Evolutionary conservation across 257 asterid genomes (phyloP).

Genomic region (Cruciata laevipes): DNA sequence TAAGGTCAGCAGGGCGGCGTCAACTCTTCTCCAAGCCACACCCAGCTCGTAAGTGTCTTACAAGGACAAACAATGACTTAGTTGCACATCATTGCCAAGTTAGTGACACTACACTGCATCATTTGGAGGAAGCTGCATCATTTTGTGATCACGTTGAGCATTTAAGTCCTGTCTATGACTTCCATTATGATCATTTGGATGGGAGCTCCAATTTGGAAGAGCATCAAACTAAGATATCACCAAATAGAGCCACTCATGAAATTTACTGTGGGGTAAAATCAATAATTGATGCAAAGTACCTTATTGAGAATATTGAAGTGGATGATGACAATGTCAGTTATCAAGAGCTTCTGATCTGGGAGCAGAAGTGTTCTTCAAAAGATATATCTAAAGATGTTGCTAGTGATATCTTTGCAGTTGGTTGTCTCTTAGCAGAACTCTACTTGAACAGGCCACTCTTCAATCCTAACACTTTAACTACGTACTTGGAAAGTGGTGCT

Average conservation of each 20-base stretch:
- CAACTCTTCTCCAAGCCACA: slow-evolving; percentile 88
- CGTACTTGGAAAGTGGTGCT: slow-evolving; percentile 58
- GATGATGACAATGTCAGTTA: slow-evolving; percentile 66
- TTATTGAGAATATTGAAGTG: slow-evolving; percentile 55
- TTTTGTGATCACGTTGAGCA: slow-evolving; percentile 72
- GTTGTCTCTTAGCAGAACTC: slow-evolving; percentile 91
- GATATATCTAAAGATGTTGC: slow-evolving; percentile 45
- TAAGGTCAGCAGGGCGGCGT: slow-evolving; percentile 76
- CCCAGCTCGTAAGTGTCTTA: slow-evolving; percentile 54
- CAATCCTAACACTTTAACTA: slow-evolving; percentile 44
- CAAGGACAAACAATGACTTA: slow-evolving; percentile 22
- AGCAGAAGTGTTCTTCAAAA: slow-evolving; percentile 34
- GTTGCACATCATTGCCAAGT: slow-evolving; percentile 14
- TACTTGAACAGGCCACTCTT: slow-evolving; percentile 76
- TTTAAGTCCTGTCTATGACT: slow-evolving; percentile 53
- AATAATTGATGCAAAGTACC: slow-evolving; percentile 41
- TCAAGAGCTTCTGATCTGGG: slow-evolving; percentile 84
- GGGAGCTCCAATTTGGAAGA: slow-evolving; percentile 30
- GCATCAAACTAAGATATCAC: slow-evolving; percentile 26
- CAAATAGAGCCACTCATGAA: slow-evolving; percentile 20
- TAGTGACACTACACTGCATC: slow-evolving; percentile 27
- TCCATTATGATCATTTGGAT: slow-evolving; percentile 28
- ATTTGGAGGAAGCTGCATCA: slow-evolving; percentile 64
- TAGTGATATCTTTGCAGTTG: slow-evolving; percentile 77
- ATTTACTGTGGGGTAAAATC: slow-evolving; percentile 24